Base-by-base conservation (phyloP, 1,139 yeast species). In the Kurtzmaniella natalensis region DNA sequence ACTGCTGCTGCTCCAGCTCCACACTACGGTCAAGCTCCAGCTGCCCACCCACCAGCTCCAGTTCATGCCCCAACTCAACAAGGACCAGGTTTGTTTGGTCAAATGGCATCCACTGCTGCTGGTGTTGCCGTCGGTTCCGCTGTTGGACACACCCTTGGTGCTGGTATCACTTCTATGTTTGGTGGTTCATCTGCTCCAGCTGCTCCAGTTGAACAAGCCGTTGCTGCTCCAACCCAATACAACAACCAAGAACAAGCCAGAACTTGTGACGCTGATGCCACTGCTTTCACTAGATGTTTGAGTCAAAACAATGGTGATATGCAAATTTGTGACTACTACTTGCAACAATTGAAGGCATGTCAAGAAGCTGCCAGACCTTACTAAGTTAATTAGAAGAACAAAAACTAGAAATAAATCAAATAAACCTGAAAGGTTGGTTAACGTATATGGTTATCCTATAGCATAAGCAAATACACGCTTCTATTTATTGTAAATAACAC, bases 61-160 rank as follows among this genome's bases (percentile, higher is more conserved):
- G 11, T 16, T 11, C 26, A 23, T 14, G 14, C 26, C 15, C n/a
- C n/a, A n/a, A 45, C 50, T 17, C 85, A 78, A 57, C 33, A 48
- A 30, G 49, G 46, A 20, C 97, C 98, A 34, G 96, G 97, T 49
- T 56, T 92, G 58, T 89, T 92, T 55, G 85, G 94, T 40, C 95
- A 92, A 65, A 92, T 92, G 97, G 97, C 97, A 21, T 74, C 95
- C 30, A 92, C 98, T 37, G 98, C 98, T 40, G 98, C 97, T 36
- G 98, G 98, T 77, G 98, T 92, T 25, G 98, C 97, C 34, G 96
- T 92, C 39, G 98, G 98, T 53, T 85, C 96, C 37, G 81, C 97
- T 44, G 80, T 89, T 40, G 98, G 98, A 41, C 98, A 92, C 72
- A 87, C 97, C 33, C 50, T 92, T 42, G 96, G 97, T 64, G 95